phyloP scores from a whole-genome alignment of 2,329 filamentous ascomycete species.

The Botrytis cinerea region DNA sequence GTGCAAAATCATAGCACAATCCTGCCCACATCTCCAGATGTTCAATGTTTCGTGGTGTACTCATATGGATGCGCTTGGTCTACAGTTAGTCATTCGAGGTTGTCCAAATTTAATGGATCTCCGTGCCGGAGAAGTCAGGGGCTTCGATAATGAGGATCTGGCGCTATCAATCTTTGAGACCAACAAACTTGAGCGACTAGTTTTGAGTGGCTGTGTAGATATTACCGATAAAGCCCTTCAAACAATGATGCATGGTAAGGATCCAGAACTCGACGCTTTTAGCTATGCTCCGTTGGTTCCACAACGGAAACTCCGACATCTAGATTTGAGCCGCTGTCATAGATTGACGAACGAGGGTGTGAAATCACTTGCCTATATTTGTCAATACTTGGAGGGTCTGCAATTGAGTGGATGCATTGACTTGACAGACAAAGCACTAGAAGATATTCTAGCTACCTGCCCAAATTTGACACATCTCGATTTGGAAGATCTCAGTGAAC shows the following conservation, averaged over 20 bases:
- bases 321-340: conserved; percentile 80
- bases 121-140: conserved; percentile 76
- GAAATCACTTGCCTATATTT: conserved; percentile 68
- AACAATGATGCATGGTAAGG: conserved; percentile 71
- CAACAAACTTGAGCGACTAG: conserved; percentile 80
- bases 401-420: conserved; percentile 77
- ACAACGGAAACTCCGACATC: conserved; percentile 74
- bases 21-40: conserved; percentile 77
- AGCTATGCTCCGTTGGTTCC: conserved; percentile 76
- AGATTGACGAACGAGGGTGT: conserved; percentile 73
- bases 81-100: conserved; percentile 69
- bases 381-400: conserved; percentile 79
- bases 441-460: conserved; percentile 71
- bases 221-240: conserved; percentile 74
- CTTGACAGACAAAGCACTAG: conserved; percentile 72
- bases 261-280: conserved; percentile 79
- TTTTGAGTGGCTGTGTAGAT: conserved; percentile 77
- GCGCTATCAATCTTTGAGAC: conserved; percentile 74
- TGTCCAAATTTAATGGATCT: conserved; percentile 78
- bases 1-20: conserved; percentile 81
- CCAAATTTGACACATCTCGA: conserved; percentile 83
- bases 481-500: conserved; percentile 76
- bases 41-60: conserved; percentile 94
- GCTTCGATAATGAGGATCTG: conserved; percentile 74
- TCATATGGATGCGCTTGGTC: conserved; percentile 75